A percentile compares a stretch with the other conserved stretches of the same genome.
These are phyloP conservation scores for Boechera stricta DNA, from an alignment of 345 rosid genomes.

Conservation along the genomic window DNA sequence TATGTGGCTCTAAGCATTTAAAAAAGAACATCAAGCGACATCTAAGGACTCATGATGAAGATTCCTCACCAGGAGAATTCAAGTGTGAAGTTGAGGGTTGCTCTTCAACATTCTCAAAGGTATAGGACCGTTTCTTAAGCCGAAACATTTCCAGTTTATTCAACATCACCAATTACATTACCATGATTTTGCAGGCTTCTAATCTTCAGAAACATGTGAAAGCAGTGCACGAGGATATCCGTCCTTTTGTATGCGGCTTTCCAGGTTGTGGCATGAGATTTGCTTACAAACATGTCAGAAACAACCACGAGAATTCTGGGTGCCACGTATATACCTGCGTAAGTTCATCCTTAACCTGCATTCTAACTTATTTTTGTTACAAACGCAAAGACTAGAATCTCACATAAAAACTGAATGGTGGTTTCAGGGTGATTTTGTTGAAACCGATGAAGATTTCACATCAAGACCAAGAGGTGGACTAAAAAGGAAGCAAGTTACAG, in stretches of 20 bases:
- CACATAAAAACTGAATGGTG: not conserved
- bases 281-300: constrained; percentile 81
- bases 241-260: constrained; percentile 62
- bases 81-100: constrained; percentile 72
- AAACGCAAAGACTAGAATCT: not conserved
- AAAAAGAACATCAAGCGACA: constrained; percentile 86
- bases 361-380: not conserved
- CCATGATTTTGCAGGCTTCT: constrained; percentile 56
- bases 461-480: constrained; percentile 84
- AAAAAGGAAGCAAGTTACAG: constrained; percentile 63
- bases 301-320: constrained; percentile 69
- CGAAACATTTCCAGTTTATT: not conserved
- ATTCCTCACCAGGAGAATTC: constrained; percentile 46
- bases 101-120: constrained; percentile 64
- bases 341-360: constrained; percentile 40
- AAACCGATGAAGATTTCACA: constrained; percentile 64
- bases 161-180: not conserved
- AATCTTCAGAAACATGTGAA: constrained; percentile 70
- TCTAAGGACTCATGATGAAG: constrained; percentile 60
- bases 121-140: constrained; percentile 10
- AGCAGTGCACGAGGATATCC: constrained; percentile 68
- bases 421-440: constrained; percentile 78
- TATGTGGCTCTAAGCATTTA: constrained; percentile 69
- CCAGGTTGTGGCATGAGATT: constrained; percentile 72
- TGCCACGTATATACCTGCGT: constrained; percentile 62